phyloP scores from a whole-genome alignment of 768 basidiomycete genomes.

The Gyrodon lividus region DNA sequence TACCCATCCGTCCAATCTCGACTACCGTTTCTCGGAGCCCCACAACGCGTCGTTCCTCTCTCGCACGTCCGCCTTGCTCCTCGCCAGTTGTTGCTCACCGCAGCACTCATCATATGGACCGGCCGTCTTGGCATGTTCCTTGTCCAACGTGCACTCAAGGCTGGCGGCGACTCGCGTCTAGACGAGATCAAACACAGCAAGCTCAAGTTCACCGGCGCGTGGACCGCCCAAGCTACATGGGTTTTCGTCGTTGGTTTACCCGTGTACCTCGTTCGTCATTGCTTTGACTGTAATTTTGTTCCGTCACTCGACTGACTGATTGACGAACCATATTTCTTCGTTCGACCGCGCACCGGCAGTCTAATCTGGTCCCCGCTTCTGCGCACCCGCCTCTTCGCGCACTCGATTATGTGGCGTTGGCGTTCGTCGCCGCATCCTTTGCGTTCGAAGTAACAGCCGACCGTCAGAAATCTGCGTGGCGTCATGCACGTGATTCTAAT shows the following conservation, averaged over 20 bases:
- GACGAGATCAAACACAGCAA: constrained; percentile 54
- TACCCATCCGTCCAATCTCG: constrained; percentile 54
- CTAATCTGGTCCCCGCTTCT: constrained; percentile 50
- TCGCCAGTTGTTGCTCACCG: constrained; percentile 58
- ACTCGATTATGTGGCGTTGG: constrained; percentile 54
- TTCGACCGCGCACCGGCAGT: background rate
- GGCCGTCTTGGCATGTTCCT: constrained; percentile 63
- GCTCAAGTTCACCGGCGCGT: constrained; percentile 51
- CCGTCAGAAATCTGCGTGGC: constrained; percentile 63
- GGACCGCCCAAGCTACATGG: constrained; percentile 71
- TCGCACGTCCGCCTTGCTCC: constrained; percentile 48
- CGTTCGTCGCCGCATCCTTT: constrained; percentile 56
- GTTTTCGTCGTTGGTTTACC: constrained; percentile 67
- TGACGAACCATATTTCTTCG: background rate
- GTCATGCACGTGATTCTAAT: constrained; percentile 54
- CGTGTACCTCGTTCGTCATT: constrained; percentile 48
- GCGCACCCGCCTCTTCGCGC: constrained; percentile 50
- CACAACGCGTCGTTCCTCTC: constrained; percentile 35
- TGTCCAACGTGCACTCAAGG: constrained; percentile 47
- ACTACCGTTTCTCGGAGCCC: background rate
- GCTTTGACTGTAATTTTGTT: background rate
- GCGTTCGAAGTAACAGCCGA: constrained; percentile 64
- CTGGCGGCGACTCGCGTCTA: constrained; percentile 65
- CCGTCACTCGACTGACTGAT: background rate
- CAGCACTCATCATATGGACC: constrained; percentile 60